phyloP scores from a whole-genome alignment of 1,284 basidiomycete species.

The Rhodotorula mucilaginosa region DNA sequence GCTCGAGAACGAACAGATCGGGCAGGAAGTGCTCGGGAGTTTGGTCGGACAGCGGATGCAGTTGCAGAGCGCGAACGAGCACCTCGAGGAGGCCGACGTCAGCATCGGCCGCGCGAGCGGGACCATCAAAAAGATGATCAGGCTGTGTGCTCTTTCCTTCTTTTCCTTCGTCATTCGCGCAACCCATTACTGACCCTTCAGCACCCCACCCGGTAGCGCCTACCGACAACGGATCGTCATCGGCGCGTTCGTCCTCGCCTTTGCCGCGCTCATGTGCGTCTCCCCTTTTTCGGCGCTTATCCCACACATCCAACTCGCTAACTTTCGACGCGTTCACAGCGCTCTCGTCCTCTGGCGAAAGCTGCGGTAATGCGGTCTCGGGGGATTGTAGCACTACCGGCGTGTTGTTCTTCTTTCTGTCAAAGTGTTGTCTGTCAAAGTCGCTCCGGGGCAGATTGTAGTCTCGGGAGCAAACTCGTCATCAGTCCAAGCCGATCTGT shows the following conservation, averaged over 20 bases:
- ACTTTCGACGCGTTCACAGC: neutral
- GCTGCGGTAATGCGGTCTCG: neutral
- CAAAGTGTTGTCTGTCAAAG: neutral
- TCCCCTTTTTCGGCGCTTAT: no score
- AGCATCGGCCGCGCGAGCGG: slow-evolving; percentile 26
- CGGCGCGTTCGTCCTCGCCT: slow-evolving; percentile 19
- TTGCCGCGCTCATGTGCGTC: slow-evolving; percentile 20
- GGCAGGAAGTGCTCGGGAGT: slow-evolving; percentile 21
- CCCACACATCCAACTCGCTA: no score
- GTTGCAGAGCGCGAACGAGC: slow-evolving; percentile 30
- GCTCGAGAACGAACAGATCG: slow-evolving; percentile 36
- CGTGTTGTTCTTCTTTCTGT: neutral
- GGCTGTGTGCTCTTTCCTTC: slow-evolving; percentile 16
- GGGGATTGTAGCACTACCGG: neutral
- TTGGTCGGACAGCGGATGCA: slow-evolving; percentile 35
- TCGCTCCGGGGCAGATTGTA: no score
- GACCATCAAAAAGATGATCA: slow-evolving; percentile 33
- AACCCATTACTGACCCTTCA: no score
- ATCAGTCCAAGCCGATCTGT: no score
- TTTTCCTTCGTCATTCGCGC: no score
- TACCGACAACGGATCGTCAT: slow-evolving; percentile 30
- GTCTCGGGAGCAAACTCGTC: no score
- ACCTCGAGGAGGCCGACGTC: slow-evolving; percentile 35
- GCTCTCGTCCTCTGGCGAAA: slow-evolving; percentile 30
- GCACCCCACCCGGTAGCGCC: slow-evolving; percentile 4